Base-by-base conservation (phyloP, 2,329 filamentous ascomycete species). In the Fusarium brachygibbosum region DNA sequence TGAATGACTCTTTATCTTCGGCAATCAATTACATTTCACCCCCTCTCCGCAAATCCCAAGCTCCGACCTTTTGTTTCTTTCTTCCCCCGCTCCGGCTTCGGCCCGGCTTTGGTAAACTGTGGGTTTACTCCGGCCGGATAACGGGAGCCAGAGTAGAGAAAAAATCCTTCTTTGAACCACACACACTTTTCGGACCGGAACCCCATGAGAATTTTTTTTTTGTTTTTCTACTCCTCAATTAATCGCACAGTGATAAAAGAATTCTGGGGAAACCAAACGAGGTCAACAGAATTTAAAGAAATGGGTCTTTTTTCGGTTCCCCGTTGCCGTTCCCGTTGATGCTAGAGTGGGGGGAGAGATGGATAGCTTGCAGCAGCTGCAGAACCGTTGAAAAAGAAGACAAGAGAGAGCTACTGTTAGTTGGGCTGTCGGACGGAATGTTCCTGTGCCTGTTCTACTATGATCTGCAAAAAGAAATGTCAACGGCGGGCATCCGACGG, bases 41-140 rank as follows among this genome's bases (percentile, higher is more conserved):
- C 31, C 16, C 55, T 64, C 66, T 25, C 65, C 65, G 63, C 41
- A 29, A 45, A 37, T 54, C 54, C 57, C 58, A 71, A 63, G 48
- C 28, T 19, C 54, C 48, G 46, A 38, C 34, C 34, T 19, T 28
- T 34, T 10, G 5, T 29, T 31, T 31, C 17, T 10, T n/a, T 41
- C 16, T 41, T 13, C 48, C 58, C 65, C 66, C 57, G 57, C 61
- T 65, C 69, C 66, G 69, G 58, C 69, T 66, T 71, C 69, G 69
- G 69, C 66, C 69, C 69, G 69, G 69, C 54, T 42, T 16, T 23
- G 29, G 10, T 10, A 59, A 29, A 58, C 34, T 46, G 53, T 46
- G 60, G 62, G 40, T 42, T 56, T 62, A 61, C n/a, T 57, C 68
- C 68, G 69, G 65, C 59, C 56, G 67, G 51, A n/a, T n/a, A n/a